A percentile compares a stretch with the other conserved stretches of the same genome.
Evolutionary conservation across 2,329 filamentous ascomycete species (phyloP).

Genomic region (Colletotrichum abscissum): DNA sequence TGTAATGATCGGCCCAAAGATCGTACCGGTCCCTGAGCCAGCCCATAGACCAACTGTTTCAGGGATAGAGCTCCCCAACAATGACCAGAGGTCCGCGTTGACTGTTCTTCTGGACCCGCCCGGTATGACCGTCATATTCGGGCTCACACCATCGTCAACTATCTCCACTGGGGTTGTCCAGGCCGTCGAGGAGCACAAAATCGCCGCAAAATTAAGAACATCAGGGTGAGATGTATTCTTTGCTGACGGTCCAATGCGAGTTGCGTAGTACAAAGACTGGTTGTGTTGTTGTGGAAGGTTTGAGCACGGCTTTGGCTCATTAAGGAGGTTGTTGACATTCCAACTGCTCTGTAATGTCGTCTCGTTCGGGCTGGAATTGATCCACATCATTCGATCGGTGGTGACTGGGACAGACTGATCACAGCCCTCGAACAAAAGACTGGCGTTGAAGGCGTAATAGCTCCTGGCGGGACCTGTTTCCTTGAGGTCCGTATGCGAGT

Average conservation of each 20-base stretch:
- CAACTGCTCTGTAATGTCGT: background rate
- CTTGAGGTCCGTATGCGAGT: background rate
- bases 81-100: background rate
- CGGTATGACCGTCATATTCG: background rate
- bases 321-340: background rate
- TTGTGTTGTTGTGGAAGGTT: constrained; percentile 12
- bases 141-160: constrained; percentile 10
- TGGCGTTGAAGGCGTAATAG: too few species aligned
- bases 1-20: background rate
- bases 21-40: background rate
- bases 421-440: background rate
- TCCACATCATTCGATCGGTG: background rate
- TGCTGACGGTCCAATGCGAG: background rate
- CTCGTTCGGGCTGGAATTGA: background rate
- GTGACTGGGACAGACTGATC: background rate
- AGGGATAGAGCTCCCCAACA: background rate
- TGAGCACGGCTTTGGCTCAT: background rate
- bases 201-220: background rate
- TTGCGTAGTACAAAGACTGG: constrained; percentile 8
- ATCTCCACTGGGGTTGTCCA: constrained; percentile 7
- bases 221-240: background rate
- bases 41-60: background rate
- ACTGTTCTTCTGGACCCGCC: background rate
- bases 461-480: background rate
- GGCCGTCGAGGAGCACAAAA: constrained; percentile 12